phyloP scores from a whole-genome alignment of 2,329 filamentous ascomycete species.

The Stagonosporopsis vannaccii region DNA sequence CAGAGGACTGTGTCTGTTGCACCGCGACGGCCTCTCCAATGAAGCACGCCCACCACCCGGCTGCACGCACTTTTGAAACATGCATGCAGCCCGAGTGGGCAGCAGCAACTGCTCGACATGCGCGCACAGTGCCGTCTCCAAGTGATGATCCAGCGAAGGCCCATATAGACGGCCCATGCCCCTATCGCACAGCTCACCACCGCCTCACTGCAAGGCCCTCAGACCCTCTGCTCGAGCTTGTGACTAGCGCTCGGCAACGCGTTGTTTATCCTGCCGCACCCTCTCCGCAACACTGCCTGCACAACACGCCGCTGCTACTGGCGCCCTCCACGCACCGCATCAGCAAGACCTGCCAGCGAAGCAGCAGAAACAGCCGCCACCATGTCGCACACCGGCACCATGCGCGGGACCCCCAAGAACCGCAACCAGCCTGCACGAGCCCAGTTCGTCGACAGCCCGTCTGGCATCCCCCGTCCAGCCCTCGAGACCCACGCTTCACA shows the following conservation, averaged over 20 bases:
- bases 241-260: slow-evolving; percentile 19
- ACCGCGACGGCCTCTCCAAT: not conserved
- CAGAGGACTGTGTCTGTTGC: too few relatives aligned
- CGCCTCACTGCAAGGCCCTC: too few relatives aligned
- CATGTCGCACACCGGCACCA: slow-evolving; percentile 70
- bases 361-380: slow-evolving; percentile 28
- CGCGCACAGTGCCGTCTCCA: not conserved
- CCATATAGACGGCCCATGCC: slow-evolving; percentile 4
- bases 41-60: not conserved
- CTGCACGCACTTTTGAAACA: slow-evolving; percentile 6
- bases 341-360: slow-evolving; percentile 22
- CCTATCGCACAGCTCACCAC: not conserved
- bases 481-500: slow-evolving; percentile 62
- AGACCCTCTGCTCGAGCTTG: slow-evolving; percentile 13
- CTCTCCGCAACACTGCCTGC: not conserved
- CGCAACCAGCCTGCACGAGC: slow-evolving; percentile 58
- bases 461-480: slow-evolving; percentile 76
- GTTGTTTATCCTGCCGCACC: slow-evolving; percentile 8
- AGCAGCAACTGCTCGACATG: too few relatives aligned
- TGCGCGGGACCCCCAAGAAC: slow-evolving; percentile 74
- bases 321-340: slow-evolving; percentile 12
- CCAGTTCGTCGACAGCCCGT: slow-evolving; percentile 68
- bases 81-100: not conserved
- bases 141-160: not conserved
- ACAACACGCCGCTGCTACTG: slow-evolving; percentile 4